These are phyloP conservation scores for Solanum hybrid DNA, from an alignment of 305 asterid species.

Conservation along the genomic window DNA sequence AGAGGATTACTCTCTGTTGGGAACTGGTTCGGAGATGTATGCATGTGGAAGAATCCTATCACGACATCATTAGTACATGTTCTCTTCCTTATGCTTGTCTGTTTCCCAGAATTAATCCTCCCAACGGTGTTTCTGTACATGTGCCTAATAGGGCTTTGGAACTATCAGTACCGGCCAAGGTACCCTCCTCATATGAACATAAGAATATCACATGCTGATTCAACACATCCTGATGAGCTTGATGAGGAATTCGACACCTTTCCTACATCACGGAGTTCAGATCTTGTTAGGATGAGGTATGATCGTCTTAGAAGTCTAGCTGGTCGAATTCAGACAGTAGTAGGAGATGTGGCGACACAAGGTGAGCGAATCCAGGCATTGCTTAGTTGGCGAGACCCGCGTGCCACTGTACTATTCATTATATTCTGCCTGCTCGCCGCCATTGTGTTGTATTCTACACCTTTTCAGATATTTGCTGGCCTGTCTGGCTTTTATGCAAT, in stretches of 20 bases:
- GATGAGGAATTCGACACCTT: conserved; percentile 88
- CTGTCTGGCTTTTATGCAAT: conserved; percentile 48
- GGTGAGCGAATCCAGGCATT: conserved; percentile 84
- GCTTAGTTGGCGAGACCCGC: conserved; percentile 86
- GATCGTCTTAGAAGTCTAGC: conserved; percentile 76
- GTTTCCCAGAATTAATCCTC: conserved; percentile 62
- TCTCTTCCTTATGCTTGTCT: conserved; percentile 57
- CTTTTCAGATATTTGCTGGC: conserved; percentile 44
- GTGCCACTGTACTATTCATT: conserved; percentile 69
- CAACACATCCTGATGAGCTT: conserved; percentile 65
- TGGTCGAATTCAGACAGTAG: conserved; percentile 69
- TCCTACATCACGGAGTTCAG: conserved; percentile 48
- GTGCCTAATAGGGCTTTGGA: conserved; percentile 75
- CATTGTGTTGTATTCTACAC: conserved; percentile 42
- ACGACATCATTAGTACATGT: conserved; percentile 66
- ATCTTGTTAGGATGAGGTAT: conserved; percentile 64
- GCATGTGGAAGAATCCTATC: conserved; percentile 66
- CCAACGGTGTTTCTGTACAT: conserved; percentile 75
- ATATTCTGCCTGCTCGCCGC: conserved; percentile 56
- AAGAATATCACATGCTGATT: conserved; percentile 61
- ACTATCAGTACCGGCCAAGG: conserved; percentile 52
- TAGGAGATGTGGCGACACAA: conserved; percentile 78
- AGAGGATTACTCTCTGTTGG: conserved; percentile 40
- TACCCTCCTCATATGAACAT: conserved; percentile 88
- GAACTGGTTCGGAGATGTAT: conserved; percentile 68